Evolutionary conservation across 768 basidiomycete species (phyloP).

Genomic region (Serendipita sp.): DNA sequence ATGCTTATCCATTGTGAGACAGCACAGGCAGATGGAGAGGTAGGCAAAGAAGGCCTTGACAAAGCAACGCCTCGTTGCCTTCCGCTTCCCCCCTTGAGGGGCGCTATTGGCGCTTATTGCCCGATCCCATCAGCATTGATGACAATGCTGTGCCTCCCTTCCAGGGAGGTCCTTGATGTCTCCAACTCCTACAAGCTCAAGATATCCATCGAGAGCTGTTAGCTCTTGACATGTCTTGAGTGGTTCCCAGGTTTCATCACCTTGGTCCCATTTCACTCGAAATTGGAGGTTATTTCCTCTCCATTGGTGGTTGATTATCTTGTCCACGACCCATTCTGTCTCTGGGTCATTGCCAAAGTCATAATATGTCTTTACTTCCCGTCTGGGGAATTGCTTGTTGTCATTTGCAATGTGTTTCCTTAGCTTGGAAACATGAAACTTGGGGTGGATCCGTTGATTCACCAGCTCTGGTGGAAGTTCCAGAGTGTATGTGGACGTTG

Average conservation of each 20-base stretch:
- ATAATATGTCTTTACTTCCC: background rate
- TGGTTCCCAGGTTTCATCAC: slow-evolving; percentile 23
- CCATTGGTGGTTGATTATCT: slow-evolving; percentile 19
- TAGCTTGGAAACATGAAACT: slow-evolving; percentile 24
- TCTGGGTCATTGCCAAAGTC: slow-evolving; percentile 16
- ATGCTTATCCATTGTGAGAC: no score
- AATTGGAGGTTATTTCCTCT: slow-evolving; percentile 17
- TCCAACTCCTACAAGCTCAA: no score
- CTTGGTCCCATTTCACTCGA: slow-evolving; percentile 22
- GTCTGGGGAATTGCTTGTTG: slow-evolving; percentile 23
- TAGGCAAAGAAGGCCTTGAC: no score
- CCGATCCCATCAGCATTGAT: no score
- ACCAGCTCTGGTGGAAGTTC: slow-evolving; percentile 19
- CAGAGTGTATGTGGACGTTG: slow-evolving; percentile 19
- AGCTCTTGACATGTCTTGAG: slow-evolving; percentile 16
- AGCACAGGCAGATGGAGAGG: no score
- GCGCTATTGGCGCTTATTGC: no score
- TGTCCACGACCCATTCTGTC: slow-evolving; percentile 16
- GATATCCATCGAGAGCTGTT: slow-evolving; percentile 16
- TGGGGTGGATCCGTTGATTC: slow-evolving; percentile 19
- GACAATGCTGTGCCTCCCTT: no score
- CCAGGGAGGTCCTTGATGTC: no score
- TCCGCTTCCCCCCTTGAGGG: no score
- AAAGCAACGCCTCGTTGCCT: no score
- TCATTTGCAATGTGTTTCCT: slow-evolving; percentile 20